Percentiles rank a stretch among this genome's conserved stretches.
Conservation (phyloP, 2,329 filamentous ascomycete genomes). For the Colletotrichum liaoningense region DNA sequence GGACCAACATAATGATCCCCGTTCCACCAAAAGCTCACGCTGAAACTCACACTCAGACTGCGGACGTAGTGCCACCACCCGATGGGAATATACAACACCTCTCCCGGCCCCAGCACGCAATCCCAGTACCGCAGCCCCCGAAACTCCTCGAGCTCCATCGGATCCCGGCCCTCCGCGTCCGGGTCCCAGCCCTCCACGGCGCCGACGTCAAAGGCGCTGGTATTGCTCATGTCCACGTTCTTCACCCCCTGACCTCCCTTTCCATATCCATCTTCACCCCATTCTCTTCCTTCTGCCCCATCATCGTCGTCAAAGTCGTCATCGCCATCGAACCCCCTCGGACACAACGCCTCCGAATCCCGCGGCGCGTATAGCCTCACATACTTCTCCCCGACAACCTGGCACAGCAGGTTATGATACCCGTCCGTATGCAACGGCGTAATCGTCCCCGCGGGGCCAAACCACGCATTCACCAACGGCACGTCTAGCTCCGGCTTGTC, state of each 20-base stretch:
- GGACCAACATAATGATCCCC: slow-evolving; percentile 20
- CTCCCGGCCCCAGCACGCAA: slow-evolving; percentile 81
- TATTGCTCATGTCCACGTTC: slow-evolving; percentile 91
- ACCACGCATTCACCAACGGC: slow-evolving; percentile 83
- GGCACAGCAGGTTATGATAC: slow-evolving; percentile 91
- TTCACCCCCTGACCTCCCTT: no score
- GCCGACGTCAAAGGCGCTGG: slow-evolving; percentile 82
- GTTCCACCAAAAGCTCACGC: slow-evolving; percentile 98
- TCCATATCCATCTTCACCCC: slow-evolving; percentile 58
- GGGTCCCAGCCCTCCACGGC: slow-evolving; percentile 72
- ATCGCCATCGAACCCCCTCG: slow-evolving; percentile 68
- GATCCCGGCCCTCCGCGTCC: slow-evolving; percentile 41
- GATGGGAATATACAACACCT: slow-evolving; percentile 88
- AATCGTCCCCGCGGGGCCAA: slow-evolving; percentile 88
- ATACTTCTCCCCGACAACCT: slow-evolving; percentile 92
- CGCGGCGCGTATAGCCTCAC: slow-evolving; percentile 84
- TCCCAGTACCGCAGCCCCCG: slow-evolving; percentile 75
- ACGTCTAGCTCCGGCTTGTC: slow-evolving; percentile 32
- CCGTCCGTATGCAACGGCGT: slow-evolving; percentile 94
- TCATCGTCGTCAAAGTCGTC: slow-evolving; percentile 85
- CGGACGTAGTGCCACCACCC: slow-evolving; percentile 99
- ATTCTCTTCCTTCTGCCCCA: slow-evolving; percentile 83
- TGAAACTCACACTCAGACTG: slow-evolving; percentile 87
- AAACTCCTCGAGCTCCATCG: slow-evolving; percentile 61
- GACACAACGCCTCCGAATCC: slow-evolving; percentile 68